Evolutionary conservation across 176 grass and related monocot genomes (phyloP).

Genomic region (Poa pratensis): DNA sequence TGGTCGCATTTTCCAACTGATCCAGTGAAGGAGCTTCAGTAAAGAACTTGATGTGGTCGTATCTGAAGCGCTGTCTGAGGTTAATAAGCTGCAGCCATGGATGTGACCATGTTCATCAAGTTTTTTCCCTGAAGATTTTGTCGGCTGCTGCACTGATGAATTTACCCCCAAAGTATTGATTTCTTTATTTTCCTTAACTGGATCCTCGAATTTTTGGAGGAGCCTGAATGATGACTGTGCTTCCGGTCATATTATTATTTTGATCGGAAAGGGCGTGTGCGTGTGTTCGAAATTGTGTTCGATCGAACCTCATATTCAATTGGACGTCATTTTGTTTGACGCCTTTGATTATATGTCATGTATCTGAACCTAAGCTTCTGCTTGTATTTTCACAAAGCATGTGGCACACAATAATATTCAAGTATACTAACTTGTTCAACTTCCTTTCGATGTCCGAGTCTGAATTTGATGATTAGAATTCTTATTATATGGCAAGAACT

Average conservation of each 20-base stretch:
- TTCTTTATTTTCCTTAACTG: slow-evolving; percentile 50
- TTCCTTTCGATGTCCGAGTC: not conserved
- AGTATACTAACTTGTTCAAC: slow-evolving; percentile 17
- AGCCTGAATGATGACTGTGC: slow-evolving; percentile 44
- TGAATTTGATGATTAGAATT: slow-evolving; percentile 9
- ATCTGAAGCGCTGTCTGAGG: slow-evolving; percentile 80
- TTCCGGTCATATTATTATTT: slow-evolving; percentile 74
- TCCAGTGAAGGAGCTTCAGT: slow-evolving; percentile 42
- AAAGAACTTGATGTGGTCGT: slow-evolving; percentile 55
- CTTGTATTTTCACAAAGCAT: slow-evolving; percentile 40
- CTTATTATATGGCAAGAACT: not conserved
- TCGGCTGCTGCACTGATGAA: slow-evolving; percentile 44
- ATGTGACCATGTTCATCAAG: slow-evolving; percentile 54
- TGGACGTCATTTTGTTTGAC: slow-evolving; percentile 40
- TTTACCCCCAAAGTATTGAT: slow-evolving; percentile 42
- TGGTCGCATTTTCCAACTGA: slow-evolving; percentile 57
- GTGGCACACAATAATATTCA: slow-evolving; percentile 44
- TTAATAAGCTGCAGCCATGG: slow-evolving; percentile 87
- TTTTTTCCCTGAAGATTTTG: slow-evolving; percentile 62
- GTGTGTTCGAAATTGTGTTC: slow-evolving; percentile 39
- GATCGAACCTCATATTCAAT: slow-evolving; percentile 45
- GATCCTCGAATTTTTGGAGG: slow-evolving; percentile 67
- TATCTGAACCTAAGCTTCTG: slow-evolving; percentile 48
- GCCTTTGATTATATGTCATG: slow-evolving; percentile 43
- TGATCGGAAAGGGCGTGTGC: slow-evolving; percentile 50